These are phyloP conservation scores for Penicillium sp. DNA, from an alignment of 2,329 filamentous ascomycete genomes.

Conservation along the genomic window DNA sequence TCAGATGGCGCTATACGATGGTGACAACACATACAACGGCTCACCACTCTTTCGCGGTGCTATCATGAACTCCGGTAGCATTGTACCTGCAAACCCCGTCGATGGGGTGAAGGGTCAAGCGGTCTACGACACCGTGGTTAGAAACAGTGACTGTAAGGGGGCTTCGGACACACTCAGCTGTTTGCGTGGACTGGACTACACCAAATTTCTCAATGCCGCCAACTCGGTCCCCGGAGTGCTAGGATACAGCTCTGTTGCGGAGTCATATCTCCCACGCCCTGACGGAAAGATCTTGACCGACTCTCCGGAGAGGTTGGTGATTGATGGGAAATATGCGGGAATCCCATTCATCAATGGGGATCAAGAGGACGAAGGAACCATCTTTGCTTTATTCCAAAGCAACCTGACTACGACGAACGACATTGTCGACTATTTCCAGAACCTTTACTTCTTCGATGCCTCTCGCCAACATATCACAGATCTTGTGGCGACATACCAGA, in stretches of 20 bases:
- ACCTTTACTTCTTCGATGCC: slow-evolving; percentile 62
- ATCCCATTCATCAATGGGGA: slow-evolving; percentile 70
- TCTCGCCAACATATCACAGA: slow-evolving; percentile 52
- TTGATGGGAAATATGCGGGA: slow-evolving; percentile 56
- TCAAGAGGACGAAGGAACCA: slow-evolving; percentile 78
- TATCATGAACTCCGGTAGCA: slow-evolving; percentile 75
- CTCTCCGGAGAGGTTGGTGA: slow-evolving; percentile 63
- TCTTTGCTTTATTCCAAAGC: slow-evolving; percentile 69
- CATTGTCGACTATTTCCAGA: slow-evolving; percentile 63
- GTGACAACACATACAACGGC: slow-evolving; percentile 73
- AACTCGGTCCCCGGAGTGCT: slow-evolving; percentile 71
- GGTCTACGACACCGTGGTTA: slow-evolving; percentile 52
- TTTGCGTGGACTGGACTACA: slow-evolving; percentile 50
- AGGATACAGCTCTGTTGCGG: slow-evolving; percentile 66
- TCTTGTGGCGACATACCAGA: slow-evolving; percentile 65
- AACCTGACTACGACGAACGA: slow-evolving; percentile 66
- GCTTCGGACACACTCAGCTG: slow-evolving; percentile 50
- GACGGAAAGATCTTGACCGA: slow-evolving; percentile 65
- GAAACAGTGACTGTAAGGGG: slow-evolving; percentile 48
- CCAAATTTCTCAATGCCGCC: slow-evolving; percentile 59
- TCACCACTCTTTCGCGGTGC: slow-evolving; percentile 72
- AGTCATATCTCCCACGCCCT: slow-evolving; percentile 74
- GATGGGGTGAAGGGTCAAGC: slow-evolving; percentile 67
- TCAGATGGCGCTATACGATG: slow-evolving; percentile 74
- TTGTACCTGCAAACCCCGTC: slow-evolving; percentile 63